Evolutionary conservation across 1,284 basidiomycete genomes (phyloP).

Genomic region (Cutaneotrichosporon cavernicola): DNA sequence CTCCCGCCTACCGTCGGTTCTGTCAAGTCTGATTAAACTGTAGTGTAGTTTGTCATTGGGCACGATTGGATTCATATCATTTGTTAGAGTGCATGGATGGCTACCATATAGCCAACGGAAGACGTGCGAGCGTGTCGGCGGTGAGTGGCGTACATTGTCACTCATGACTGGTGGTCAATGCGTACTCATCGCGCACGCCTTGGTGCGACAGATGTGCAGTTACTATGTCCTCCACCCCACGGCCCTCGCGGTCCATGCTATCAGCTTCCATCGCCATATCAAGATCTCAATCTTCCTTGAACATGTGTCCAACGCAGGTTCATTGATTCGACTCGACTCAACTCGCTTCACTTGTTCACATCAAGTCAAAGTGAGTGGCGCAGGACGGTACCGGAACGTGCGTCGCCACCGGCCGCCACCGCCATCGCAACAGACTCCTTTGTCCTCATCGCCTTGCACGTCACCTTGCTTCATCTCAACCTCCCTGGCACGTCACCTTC

Average conservation of each 20-base stretch:
- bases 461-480: background rate
- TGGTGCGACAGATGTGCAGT: background rate
- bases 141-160: too few relatives aligned
- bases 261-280: background rate
- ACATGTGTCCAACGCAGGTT: background rate
- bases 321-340: background rate
- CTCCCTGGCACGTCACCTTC: background rate
- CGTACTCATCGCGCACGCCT: background rate
- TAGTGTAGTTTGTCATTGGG: constrained; percentile 2
- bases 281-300: background rate
- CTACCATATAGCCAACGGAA: background rate
- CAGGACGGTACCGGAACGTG: too few relatives aligned
- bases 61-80: background rate
- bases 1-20: constrained; percentile 37
- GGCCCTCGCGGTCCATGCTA: background rate
- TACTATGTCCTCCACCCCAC: background rate
- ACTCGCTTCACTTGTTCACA: too few relatives aligned
- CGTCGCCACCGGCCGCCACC: too few relatives aligned
- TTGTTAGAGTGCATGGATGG: constrained; percentile 9
- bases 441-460: background rate
- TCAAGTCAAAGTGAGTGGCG: too few relatives aligned
- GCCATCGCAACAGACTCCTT: background rate
- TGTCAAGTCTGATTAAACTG: constrained; percentile 8
- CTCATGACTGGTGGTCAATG: background rate
- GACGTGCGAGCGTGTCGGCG: background rate